Base-by-base conservation (phyloP, 192 early-diverging fungal genomes). In the Backusella morwellensis region DNA sequence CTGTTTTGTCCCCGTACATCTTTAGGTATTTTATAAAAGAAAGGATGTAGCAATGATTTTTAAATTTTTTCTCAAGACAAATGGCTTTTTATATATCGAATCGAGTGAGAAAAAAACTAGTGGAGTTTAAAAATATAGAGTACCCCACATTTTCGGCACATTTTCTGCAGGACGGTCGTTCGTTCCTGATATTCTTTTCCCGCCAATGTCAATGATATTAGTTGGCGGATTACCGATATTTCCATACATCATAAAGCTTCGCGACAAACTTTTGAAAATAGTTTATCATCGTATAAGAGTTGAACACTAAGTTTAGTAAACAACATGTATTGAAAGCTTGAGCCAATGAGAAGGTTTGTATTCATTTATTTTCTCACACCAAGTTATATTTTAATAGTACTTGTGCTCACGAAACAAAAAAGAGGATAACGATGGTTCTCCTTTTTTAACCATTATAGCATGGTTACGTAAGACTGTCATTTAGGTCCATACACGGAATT, bases 131-230 rank as follows among this genome's bases (percentile, higher is more conserved):
- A 56, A 29, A 26, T 12, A 29, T 12, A 63, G 3, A 6, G 15
- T 70, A 40, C 68, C 68, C 68, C 68, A 70, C 68, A 70, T 70
- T 70, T 50, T 50, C 47, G 19, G 17, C 19, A 19, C 0, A n/a
- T 0, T 50, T n/a, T 70, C 68, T 35, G 36, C 21, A 38, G 11
- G 40, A 0, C 3, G 7, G 40, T 1, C 3, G 7, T 6, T 21
- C 4, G 11, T 36, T n/a, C 68, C 36, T 41, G 12, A 19, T 6
- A 70, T 70, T 41, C 36, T 14, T 8, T 70, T 26, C 19, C 35
- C n/a, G 68, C 11, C 21, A 21, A 14, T 35, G 12, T 23, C n/a
- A 9, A 35, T 38, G 40, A 70, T 23, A 29, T 29, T 63, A 12
- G 21, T 63, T 50, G 19, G 17, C 17, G 26, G 12, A 0, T 63